Evolutionary conservation across 495 filamentous ascomycete genomes (phyloP).

Genomic region (Alectoria sarmentosa): DNA sequence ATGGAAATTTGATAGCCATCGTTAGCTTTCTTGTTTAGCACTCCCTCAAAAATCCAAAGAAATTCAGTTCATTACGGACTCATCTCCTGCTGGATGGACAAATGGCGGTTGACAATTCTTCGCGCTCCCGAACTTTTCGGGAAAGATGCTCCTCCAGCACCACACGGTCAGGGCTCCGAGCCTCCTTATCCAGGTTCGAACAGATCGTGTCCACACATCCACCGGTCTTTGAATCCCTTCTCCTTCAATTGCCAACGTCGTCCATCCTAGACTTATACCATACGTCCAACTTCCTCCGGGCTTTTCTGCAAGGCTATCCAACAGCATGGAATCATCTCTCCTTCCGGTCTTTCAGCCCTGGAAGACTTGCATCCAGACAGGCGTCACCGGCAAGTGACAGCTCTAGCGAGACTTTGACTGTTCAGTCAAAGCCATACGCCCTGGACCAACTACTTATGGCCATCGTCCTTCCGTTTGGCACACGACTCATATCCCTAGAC

Average conservation of each 20-base stretch:
- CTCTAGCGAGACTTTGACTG: conserved; percentile 34
- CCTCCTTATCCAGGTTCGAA: conserved; percentile 12
- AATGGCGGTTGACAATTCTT: neutral
- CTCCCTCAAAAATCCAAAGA: neutral
- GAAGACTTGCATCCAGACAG: conserved; percentile 33
- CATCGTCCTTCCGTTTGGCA: conserved; percentile 48
- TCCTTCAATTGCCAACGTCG: conserved; percentile 50
- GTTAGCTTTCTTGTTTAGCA: neutral
- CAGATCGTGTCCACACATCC: conserved; percentile 45
- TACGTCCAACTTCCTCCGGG: conserved; percentile 46
- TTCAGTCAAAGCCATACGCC: conserved; percentile 49
- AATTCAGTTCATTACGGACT: neutral
- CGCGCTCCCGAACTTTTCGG: conserved; percentile 14
- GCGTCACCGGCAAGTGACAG: conserved; percentile 34
- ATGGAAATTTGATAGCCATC: neutral
- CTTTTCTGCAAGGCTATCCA: conserved; percentile 49
- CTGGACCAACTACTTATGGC: conserved; percentile 51
- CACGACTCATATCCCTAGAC: conserved; percentile 48
- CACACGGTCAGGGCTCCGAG: neutral
- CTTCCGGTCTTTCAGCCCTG: conserved; percentile 47
- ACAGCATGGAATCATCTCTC: conserved; percentile 56
- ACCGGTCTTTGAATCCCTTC: conserved; percentile 50
- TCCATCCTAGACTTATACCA: conserved; percentile 52
- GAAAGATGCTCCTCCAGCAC: conserved; percentile 6
- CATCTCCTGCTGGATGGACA: neutral